Percentiles rank a stretch among this genome's conserved stretches.
Evolutionary conservation across 106 monocot species (phyloP).

Genomic region (Gastrodia elata): DNA sequence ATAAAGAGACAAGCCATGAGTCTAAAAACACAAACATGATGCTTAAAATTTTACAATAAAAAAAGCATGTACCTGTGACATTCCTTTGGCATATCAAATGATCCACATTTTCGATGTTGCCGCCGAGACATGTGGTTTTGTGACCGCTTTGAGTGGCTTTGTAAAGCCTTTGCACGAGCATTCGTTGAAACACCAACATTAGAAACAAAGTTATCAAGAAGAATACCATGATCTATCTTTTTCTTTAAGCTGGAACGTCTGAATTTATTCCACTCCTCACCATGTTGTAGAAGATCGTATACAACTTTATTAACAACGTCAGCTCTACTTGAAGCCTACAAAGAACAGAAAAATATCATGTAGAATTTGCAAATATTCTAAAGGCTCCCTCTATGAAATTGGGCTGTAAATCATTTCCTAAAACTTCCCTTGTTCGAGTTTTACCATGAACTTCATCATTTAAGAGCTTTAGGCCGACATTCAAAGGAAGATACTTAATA

Average conservation of each 20-base stretch:
- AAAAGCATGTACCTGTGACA: constrained; percentile 44
- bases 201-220: constrained; percentile 71
- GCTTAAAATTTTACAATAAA: neutral
- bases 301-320: constrained; percentile 43
- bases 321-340: constrained; percentile 34
- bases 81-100: constrained; percentile 53
- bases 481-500: no score
- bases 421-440: no score
- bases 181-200: constrained; percentile 21
- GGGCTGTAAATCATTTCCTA: no score
- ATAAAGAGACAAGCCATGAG: neutral
- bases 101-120: constrained; percentile 70
- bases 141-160: constrained; percentile 68
- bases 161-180: constrained; percentile 49
- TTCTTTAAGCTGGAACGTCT: constrained; percentile 35
- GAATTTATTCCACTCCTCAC: constrained; percentile 50
- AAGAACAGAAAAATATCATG: constrained; percentile 2
- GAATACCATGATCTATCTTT: constrained; percentile 54
- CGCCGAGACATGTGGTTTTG: constrained; percentile 67
- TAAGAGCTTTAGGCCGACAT: no score
- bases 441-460: no score
- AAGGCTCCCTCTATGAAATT: no score
- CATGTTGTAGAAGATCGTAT: constrained; percentile 64
- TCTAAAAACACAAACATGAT: neutral
- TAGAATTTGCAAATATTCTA: no score